Percentiles rank a stretch among this genome's conserved stretches.
Conservation (phyloP, 169 alveolate genomes). For the Plasmodium gallinaceum region DNA sequence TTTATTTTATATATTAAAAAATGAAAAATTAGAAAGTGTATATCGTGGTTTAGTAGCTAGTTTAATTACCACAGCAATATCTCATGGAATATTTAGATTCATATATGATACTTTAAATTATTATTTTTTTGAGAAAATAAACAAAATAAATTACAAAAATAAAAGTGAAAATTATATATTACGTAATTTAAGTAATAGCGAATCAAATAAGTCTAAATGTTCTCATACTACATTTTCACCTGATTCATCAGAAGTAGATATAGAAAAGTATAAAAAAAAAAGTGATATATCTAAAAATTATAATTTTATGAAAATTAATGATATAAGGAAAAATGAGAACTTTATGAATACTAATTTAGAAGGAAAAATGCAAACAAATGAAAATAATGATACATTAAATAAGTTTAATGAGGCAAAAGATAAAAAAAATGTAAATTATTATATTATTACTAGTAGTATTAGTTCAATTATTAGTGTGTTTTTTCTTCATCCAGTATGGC, state of each 20-base stretch:
- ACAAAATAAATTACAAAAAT: slow-evolving; percentile 5
- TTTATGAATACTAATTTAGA: background rate
- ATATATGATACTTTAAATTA: slow-evolving; percentile 60
- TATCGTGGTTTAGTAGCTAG: slow-evolving; percentile 75
- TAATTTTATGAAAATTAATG: background rate
- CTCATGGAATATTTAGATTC: slow-evolving; percentile 65
- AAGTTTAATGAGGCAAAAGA: background rate
- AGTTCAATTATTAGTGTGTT: slow-evolving; percentile 59
- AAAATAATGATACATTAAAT: slow-evolving; percentile 5
- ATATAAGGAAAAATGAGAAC: background rate
- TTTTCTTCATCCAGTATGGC: slow-evolving; percentile 71
- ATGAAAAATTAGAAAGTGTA: slow-evolving; percentile 71
- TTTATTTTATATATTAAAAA: slow-evolving; percentile 55
- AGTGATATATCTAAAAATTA: background rate
- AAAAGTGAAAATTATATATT: background rate
- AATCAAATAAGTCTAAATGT: background rate
- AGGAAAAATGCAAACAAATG: slow-evolving; percentile 3
- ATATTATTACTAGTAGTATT: slow-evolving; percentile 59
- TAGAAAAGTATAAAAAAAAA: background rate
- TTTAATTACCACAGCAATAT: slow-evolving; percentile 55
- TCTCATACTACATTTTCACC: background rate
- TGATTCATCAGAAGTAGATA: slow-evolving; percentile 1
- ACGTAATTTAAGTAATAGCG: background rate
- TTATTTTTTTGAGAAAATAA: slow-evolving; percentile 9
- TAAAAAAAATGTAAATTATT: slow-evolving; percentile 59